Percentiles rank a stretch among this genome's conserved stretches.
phyloP scores from a whole-genome alignment of 495 filamentous ascomycete genomes.

The Platismatia glauca region DNA sequence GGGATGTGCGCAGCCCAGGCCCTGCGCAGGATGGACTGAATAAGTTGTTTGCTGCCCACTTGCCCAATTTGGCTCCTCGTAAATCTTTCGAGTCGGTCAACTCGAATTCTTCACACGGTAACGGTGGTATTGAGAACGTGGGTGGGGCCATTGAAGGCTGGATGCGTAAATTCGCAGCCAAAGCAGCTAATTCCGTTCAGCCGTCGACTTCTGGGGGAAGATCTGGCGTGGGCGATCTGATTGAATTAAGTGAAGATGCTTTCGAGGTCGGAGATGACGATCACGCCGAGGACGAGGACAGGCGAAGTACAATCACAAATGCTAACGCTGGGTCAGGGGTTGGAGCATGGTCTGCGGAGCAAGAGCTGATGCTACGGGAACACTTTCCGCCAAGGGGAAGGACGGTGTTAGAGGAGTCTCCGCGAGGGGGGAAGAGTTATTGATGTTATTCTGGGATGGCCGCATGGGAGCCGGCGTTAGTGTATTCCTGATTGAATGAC shows the following conservation, averaged over 20 bases:
- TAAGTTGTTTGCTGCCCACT: conserved; percentile 64
- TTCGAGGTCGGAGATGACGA: conserved; percentile 19
- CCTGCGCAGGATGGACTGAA: conserved; percentile 75
- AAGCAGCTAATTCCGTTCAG: conserved; percentile 39
- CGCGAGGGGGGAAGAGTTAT: conserved; percentile 9
- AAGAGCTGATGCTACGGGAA: conserved; percentile 33
- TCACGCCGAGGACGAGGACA: conserved; percentile 2
- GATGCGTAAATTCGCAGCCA: conserved; percentile 68
- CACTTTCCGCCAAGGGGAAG: conserved; percentile 24
- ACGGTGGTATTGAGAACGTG: conserved; percentile 57
- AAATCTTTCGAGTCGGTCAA: conserved; percentile 36
- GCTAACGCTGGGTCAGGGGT: background rate
- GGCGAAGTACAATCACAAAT: background rate
- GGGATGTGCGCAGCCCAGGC: conserved; percentile 59
- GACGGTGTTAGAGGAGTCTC: conserved; percentile 25
- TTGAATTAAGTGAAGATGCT: conserved; percentile 64
- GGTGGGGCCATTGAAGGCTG: conserved; percentile 81
- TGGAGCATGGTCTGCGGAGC: conserved; percentile 25
- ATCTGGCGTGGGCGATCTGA: conserved; percentile 58
- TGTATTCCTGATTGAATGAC: background rate
- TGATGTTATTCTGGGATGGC: background rate
- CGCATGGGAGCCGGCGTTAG: background rate
- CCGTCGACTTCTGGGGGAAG: conserved; percentile 26
- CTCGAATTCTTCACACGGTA: conserved; percentile 42
- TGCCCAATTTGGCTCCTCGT: conserved; percentile 59